Base-by-base conservation (phyloP, 2,329 filamentous ascomycete species). In the Ophiostoma perfectum region DNA sequence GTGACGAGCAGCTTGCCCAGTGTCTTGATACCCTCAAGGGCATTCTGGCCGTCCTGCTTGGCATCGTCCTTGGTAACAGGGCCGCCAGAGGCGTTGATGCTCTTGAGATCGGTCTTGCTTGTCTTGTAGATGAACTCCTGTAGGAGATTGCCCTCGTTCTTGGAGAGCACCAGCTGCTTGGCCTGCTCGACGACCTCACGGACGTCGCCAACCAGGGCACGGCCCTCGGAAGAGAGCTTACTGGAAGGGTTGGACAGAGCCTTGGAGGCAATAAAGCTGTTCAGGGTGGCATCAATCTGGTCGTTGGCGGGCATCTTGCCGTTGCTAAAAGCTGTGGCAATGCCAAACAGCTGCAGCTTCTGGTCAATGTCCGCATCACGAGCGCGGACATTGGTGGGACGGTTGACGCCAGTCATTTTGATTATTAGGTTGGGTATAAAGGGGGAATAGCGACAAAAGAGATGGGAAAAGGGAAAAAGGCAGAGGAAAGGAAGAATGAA, bases 111-210 rank as follows among this genome's bases (percentile, higher is more conserved):
- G 71, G 95, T 88, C 64, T 90, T 85, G 76, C 92, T 88, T 0
- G 93, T 93, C 77, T 97, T 91, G 90, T 91, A 99, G 79, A 98
- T 92, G 79, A 99, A 98, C 75, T 99, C 93, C 77, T 99, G 95
- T 27, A 99, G 81, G 69, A 98, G 81, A 75, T 99, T 93, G 76
- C 93, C 95, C 70, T 97, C 86, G 77, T 99, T 99, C 85, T 98
- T 99, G 80, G 90, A 90, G 39, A 99, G 83, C 8, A 98, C 81
- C 12, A 99, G 84, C 69, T 88, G 80, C 82, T 97, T 96, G 69
- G 94, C 90, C 77, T 95, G 86, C 74, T 90, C 86, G 63, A 99
- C 88, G 66, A 97, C 92, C 67, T 91, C 83, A 70, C 87, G 88
- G 68, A 95, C 80, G 73, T 98, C 94, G 58, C 82, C 80, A 3